Evolutionary conservation across 140 eudicot genomes (phyloP).

Genomic region (Ambrosia hybrid): DNA sequence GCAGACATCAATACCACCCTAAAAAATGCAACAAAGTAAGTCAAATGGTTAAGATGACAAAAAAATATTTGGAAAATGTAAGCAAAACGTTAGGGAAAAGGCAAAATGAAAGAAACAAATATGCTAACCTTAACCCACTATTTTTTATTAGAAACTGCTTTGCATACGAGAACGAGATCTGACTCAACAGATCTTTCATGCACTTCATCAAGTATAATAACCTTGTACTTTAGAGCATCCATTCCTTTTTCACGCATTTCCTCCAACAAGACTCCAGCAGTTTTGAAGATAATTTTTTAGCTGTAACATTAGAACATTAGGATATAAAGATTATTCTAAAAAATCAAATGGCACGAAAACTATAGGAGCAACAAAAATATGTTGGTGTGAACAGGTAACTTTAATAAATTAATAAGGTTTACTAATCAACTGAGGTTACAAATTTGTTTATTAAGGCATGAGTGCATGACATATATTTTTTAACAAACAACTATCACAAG

Average conservation of each 20-base stretch:
- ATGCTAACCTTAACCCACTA: conserved; percentile 62
- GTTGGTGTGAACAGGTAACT: background rate
- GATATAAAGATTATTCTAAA: background rate
- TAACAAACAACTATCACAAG: conserved; percentile 2
- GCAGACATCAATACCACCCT: conserved; percentile 99
- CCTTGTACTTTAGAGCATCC: conserved; percentile 84
- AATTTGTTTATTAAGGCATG: conserved; percentile 2
- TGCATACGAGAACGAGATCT: conserved; percentile 94
- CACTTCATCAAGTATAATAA: conserved; percentile 91
- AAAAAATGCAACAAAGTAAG: conserved; percentile 21
- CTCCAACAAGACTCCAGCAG: conserved; percentile 98
- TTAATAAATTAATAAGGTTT: background rate
- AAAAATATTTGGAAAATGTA: conserved; percentile 4
- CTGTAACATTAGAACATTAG: conserved; percentile 51
- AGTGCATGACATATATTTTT: background rate
- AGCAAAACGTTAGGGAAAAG: background rate
- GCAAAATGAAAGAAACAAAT: conserved; percentile 19
- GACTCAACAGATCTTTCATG: conserved; percentile 99
- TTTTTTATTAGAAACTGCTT: conserved; percentile 78
- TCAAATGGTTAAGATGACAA: conserved; percentile 8
- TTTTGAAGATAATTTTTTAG: conserved; percentile 89
- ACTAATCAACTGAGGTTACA: conserved; percentile 1
- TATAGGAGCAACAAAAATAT: background rate
- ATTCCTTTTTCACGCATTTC: conserved; percentile 94
- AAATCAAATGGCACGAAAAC: conserved; percentile 7